Conservation (phyloP, 2,329 filamentous ascomycete genomes). For the Clathrospora elynae region DNA sequence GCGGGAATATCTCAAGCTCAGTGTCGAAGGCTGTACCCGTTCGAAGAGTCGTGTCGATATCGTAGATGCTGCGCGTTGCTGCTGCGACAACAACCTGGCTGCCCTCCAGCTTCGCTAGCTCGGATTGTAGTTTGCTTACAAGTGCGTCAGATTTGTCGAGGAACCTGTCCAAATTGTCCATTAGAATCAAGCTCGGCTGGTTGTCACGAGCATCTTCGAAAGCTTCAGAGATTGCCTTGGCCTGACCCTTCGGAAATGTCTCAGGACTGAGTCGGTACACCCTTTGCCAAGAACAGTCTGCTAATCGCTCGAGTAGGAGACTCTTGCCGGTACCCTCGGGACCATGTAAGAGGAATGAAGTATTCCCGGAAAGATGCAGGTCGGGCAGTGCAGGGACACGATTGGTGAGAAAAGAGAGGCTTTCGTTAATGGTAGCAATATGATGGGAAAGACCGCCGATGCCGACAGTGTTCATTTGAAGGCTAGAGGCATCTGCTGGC, state of each 20-base stretch:
- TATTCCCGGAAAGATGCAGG: slow-evolving; percentile 41
- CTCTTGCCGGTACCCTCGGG: slow-evolving; percentile 85
- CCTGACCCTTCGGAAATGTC: slow-evolving; percentile 50
- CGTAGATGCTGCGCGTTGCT: slow-evolving; percentile 72
- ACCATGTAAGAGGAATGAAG: slow-evolving; percentile 76
- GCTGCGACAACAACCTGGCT: slow-evolving; percentile 73
- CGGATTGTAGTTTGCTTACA: slow-evolving; percentile 27
- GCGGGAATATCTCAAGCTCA: slow-evolving; percentile 77
- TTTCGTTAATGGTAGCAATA: slow-evolving; percentile 68
- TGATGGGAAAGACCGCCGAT: slow-evolving; percentile 73
- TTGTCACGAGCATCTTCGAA: slow-evolving; percentile 71
- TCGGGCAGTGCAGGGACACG: slow-evolving; percentile 22
- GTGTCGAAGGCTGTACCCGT: slow-evolving; percentile 67
- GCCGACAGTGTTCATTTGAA: slow-evolving; percentile 50
- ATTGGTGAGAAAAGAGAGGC: slow-evolving; percentile 55
- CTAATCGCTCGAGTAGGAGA: slow-evolving; percentile 70
- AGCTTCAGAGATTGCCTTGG: slow-evolving; percentile 64
- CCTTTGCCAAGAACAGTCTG: slow-evolving; percentile 69
- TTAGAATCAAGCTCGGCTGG: slow-evolving; percentile 77
- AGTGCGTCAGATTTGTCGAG: slow-evolving; percentile 41
- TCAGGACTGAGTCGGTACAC: slow-evolving; percentile 65
- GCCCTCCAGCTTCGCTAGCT: slow-evolving; percentile 58
- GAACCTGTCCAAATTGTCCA: slow-evolving; percentile 77
- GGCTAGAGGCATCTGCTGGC: slow-evolving; percentile 9
- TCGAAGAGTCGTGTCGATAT: slow-evolving; percentile 72